Evolutionary conservation across 164 flowering plant species (phyloP), one percentile per base, ranked within the genome.

Genomic region (Warburgia ugandensis): DNA sequence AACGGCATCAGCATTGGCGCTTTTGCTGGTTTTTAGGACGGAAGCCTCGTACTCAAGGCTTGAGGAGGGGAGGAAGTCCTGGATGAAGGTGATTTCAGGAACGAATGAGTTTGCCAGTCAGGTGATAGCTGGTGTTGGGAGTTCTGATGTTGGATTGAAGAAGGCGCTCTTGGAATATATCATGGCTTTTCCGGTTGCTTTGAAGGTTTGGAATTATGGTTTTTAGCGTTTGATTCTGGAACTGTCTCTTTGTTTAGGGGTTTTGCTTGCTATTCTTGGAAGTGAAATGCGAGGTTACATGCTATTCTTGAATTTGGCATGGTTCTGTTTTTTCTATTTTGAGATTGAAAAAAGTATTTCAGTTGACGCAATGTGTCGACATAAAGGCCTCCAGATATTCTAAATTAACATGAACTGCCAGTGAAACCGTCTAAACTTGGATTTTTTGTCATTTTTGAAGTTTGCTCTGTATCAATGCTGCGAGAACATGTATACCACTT

Each of bases 1-100:
- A 47, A 87, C 96, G 0, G 98, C 98, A 0, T 91, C 98, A 0
- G 98, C 98, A 1, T 56, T 92, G 68, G 98, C 96, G 14, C 79
- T 92, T 39, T 64, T 92, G 55, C 62, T 92, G 55, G 96, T 87
- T 19, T 92, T 87, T 54, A 56, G 95, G 59, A 92, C 96, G 0
- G 96, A 87, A 69, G 96, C 98, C 0, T 81, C 94, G 4, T 92
- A 85, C 64, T 83, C 96, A 48, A 74, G 98, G 81, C 85, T 49
- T 31, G 88, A 78, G 48, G 90, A 85, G 53, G 98, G 95, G 63
- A 80, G 78, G 72, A 83, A 78, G 73, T 86, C 94, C 6, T 91
- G 98, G 98, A 80, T 76, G 14, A 70, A 65, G 70, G 76, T 91
- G 20, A 61, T 81, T 63, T 46, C 83, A 0, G 94, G 88, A 32